Base-by-base conservation (phyloP, 2,329 filamentous ascomycete genomes). In the Fusarium protoensiforme region DNA sequence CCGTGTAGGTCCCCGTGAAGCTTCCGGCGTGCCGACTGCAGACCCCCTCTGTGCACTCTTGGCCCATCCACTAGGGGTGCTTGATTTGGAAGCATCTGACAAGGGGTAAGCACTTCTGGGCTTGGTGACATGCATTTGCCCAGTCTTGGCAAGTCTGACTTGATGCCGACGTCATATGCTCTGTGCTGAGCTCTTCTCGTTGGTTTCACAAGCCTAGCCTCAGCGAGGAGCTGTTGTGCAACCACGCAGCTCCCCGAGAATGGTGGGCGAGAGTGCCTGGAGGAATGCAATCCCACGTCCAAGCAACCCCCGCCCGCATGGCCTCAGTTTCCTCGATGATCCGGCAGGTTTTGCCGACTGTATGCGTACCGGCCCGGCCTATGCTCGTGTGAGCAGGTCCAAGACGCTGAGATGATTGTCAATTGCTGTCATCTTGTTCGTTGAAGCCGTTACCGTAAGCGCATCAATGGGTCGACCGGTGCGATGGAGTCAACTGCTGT, bases 101-200 rank as follows among this genome's bases (percentile, higher is more conserved):
- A 63, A 62, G 58, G 71, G 68, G 53, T 69, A 48, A 64, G 64
- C 71, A 74, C 58, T 53, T 38, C 71, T 54, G 56, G 67, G 43
- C 39, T 41, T 68, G 71, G 64, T 71, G 71, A 74, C 72, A 67
- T 72, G 72, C 72, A 74, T 67, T 57, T 61, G 7, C 24, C 41
- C 35, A 20, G 60, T 64, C 71, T 72, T 74, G 71, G 71, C 71
- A 54, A 64, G 65, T 8, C 71, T 77, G 75, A 77, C 72, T 75
- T 75, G 75, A 72, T 76, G 22, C 29, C 61, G 65, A 77, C 75
- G 75, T 77, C 75, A 77, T 74, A 38, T 24, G 39, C 56, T 36
- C 27, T n/a, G n/a, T 36, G 41, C 35, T 46, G 18, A 53, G 14
- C 35, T 56, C 20, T 56, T 16, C 46, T 27, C 18, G 38, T 64